Conservation (phyloP, 164 flowering plant genomes). For the Stephania japonica region DNA sequence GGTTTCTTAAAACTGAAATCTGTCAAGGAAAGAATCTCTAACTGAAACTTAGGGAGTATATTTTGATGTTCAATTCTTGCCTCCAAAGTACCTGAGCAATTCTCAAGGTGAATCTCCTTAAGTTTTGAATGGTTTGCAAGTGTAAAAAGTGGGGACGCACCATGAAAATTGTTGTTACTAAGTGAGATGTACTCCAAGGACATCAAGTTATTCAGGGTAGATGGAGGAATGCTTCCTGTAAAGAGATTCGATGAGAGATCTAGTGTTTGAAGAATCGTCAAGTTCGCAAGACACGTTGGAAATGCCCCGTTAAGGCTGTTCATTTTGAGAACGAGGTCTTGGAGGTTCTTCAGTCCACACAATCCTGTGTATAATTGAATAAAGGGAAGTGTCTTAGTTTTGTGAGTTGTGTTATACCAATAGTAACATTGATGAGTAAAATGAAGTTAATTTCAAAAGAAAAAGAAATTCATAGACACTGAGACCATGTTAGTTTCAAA, state of each 20-base stretch:
- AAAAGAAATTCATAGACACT: too few relatives aligned
- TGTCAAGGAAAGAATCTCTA: slow-evolving; percentile 2
- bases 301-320: slow-evolving; percentile 4
- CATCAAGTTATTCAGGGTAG: slow-evolving; percentile 4
- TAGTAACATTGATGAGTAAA: background rate
- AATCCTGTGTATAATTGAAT: background rate
- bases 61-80: slow-evolving; percentile 4
- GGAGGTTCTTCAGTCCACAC: slow-evolving; percentile 7
- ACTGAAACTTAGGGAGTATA: slow-evolving; percentile 6
- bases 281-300: slow-evolving; percentile 11
- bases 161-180: slow-evolving; percentile 3
- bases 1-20: slow-evolving; percentile 2
- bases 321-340: background rate
- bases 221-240: slow-evolving; percentile 6
- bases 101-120: background rate
- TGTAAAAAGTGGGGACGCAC: background rate
- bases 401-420: too few relatives aligned
- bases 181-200: slow-evolving; percentile 7
- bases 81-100: background rate
- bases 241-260: slow-evolving; percentile 9
- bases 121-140: slow-evolving; percentile 9
- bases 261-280: slow-evolving; percentile 1
- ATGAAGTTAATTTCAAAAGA: too few relatives aligned
- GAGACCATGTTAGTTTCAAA: too few relatives aligned
- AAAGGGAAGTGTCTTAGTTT: too few relatives aligned